These are phyloP conservation scores for Eleusine coracana DNA, from an alignment of 176 grass and related monocot genomes.

Conservation along the genomic window DNA sequence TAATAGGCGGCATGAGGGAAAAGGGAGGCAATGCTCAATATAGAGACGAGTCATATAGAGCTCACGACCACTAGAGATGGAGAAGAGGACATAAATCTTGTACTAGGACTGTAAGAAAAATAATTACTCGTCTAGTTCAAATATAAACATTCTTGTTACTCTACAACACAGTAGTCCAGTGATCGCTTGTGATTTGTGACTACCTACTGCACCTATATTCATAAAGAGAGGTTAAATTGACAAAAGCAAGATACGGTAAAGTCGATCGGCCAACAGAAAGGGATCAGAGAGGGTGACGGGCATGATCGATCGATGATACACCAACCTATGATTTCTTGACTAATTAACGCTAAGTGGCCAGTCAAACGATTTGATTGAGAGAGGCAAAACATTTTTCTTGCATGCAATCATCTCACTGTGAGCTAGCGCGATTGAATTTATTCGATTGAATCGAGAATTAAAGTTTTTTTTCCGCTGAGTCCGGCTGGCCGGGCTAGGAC, in stretches of 20 bases:
- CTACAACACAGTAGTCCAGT: background rate
- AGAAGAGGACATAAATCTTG: background rate
- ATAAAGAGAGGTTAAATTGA: background rate
- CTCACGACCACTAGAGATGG: background rate
- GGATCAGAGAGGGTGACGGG: background rate
- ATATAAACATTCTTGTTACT: background rate
- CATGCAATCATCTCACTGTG: background rate
- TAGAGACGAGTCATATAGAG: too few species aligned
- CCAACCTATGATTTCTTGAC: slow-evolving; percentile 29
- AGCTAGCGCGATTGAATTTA: background rate
- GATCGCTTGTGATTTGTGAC: background rate
- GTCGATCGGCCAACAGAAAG: slow-evolving; percentile 38
- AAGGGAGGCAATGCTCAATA: too few species aligned
- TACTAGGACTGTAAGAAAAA: too few species aligned
- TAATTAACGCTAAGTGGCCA: slow-evolving; percentile 28
- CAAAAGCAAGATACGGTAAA: slow-evolving; percentile 32
- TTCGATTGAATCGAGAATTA: background rate
- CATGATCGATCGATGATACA: slow-evolving; percentile 16
- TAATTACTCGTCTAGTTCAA: background rate
- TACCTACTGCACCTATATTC: slow-evolving; percentile 26
- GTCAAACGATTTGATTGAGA: slow-evolving; percentile 26
- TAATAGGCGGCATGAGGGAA: background rate
- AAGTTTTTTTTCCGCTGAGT: background rate
- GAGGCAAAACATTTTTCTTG: background rate
- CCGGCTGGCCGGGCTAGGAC: background rate